A percentile compares a stretch with the other conserved stretches of the same genome.
These are phyloP conservation scores for Pseudozyma tsukubaensis DNA, from an alignment of 1,284 basidiomycete species.

Conservation along the genomic window DNA sequence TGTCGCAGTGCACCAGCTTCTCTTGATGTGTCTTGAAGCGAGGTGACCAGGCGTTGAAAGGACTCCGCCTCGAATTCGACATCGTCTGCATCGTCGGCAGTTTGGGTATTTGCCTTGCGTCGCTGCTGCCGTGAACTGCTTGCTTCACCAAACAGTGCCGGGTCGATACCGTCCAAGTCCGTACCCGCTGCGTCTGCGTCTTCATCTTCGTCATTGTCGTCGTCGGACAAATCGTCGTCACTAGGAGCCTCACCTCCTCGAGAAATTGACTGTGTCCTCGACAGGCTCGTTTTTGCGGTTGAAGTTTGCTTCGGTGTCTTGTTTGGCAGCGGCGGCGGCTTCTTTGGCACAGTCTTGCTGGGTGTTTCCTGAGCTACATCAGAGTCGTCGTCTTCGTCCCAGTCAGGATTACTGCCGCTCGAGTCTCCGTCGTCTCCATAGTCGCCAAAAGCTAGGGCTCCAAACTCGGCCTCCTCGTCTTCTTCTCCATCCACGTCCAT, in stretches of 20 bases:
- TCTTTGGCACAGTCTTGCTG: constrained; percentile 12
- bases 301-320: not conserved
- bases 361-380: constrained; percentile 25
- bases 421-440: constrained; percentile 26
- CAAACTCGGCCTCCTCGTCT: constrained; percentile 34
- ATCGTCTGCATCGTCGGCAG: constrained; percentile 11
- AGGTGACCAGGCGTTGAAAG: constrained; percentile 51
- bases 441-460: constrained; percentile 20
- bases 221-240: constrained; percentile 9
- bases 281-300: not conserved
- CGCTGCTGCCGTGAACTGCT: not conserved
- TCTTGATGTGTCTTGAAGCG: constrained; percentile 51
- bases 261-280: not conserved
- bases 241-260: not conserved
- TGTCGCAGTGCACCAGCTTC: constrained; percentile 37
- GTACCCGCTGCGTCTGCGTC: constrained; percentile 1
- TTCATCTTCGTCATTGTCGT: constrained; percentile 12
- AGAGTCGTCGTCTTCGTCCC: constrained; percentile 46
- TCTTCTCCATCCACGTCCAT: constrained; percentile 35
- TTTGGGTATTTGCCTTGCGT: not conserved
- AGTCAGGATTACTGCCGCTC: constrained; percentile 26
- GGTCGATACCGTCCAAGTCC: constrained; percentile 16
- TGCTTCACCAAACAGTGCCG: constrained; percentile 11
- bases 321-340: constrained; percentile 1
- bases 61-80: constrained; percentile 52